Base-by-base conservation (phyloP, 352 stramenopile genomes). In the Pythium sukuiense region DNA sequence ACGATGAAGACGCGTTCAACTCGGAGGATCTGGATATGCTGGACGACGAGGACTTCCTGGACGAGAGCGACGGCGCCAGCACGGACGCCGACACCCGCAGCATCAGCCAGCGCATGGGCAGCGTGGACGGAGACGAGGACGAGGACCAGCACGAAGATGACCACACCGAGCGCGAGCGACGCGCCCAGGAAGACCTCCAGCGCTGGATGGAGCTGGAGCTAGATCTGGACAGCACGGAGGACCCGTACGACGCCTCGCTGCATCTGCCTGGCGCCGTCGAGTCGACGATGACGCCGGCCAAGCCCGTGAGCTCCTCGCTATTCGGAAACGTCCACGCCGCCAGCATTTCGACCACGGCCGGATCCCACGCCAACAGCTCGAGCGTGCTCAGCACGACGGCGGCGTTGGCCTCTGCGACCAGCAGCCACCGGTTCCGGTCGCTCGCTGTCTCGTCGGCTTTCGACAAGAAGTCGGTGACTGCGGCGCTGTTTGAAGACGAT, bases 401-500 rank as follows among this genome's bases (percentile, higher is more conserved):
- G 13, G 33, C 30, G 18, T 9, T 39, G 27, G 32, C 50, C 14
- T 33, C 52, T 0, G 3, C 43, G 18, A 50, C 55, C 0, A 59
- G 18, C 37, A 59, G 18, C 24, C 56, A 54, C 59, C 70, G 70
- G 41, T 58, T 65, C 45, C 68, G 61, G 32, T 58, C 61, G 24
- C 39, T 67, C 14, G 45, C 50, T n/a, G 53, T 30, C 3, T 55
- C 61, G 4, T 71, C 67, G 57, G 67, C 67, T 32, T 65, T 76
- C 24, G 71, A 70, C 58, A 79, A 79, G 55, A 85, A 81, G 63
- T 81, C 79, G 29, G 76, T 79, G 12, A 86, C 80, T 8, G 75
- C 79, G 8, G 73, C 79, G 27, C 64, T 88, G 11, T 79, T 85
- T 66, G 73, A 81, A 6, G 72, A 88, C 24, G 72, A 89, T 41